Evolutionary conservation across 2,329 filamentous ascomycete species (phyloP).

Genomic region (Paradendryphiella salina): DNA sequence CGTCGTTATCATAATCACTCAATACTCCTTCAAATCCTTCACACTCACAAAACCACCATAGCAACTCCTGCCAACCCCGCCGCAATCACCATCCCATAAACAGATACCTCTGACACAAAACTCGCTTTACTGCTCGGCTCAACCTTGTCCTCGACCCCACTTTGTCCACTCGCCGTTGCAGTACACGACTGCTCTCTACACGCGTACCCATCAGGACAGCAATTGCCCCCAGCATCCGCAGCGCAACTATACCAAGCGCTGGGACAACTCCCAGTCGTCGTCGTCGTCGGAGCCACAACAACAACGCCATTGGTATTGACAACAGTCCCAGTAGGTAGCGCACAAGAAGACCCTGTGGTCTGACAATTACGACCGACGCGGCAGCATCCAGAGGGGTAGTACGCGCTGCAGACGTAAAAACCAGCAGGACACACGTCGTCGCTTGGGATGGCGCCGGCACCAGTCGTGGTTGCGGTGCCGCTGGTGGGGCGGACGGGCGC

Average conservation of each 20-base stretch:
- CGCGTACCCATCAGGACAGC: conserved; percentile 68
- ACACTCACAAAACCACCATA: conserved; percentile 46
- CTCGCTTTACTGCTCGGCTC: conserved; percentile 44
- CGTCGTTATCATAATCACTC: not conserved
- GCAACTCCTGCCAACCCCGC: conserved; percentile 41
- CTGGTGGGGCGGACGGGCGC: conserved; percentile 52
- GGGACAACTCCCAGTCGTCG: conserved; percentile 64
- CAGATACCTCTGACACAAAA: conserved; percentile 29
- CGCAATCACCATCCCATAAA: conserved; percentile 38
- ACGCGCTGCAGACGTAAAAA: conserved; percentile 87
- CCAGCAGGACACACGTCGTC: conserved; percentile 72
- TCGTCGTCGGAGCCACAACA: conserved; percentile 65
- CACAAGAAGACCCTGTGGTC: conserved; percentile 69
- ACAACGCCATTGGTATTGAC: conserved; percentile 68
- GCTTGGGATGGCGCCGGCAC: conserved; percentile 70
- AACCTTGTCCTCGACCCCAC: conserved; percentile 41
- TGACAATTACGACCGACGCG: conserved; percentile 84
- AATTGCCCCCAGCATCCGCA: conserved; percentile 70
- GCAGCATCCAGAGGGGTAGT: conserved; percentile 82
- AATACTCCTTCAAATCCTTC: not conserved
- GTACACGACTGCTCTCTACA: conserved; percentile 46
- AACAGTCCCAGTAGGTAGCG: conserved; percentile 61
- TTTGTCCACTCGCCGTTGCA: conserved; percentile 36
- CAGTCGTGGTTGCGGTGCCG: conserved; percentile 43
- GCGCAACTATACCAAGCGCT: conserved; percentile 77